Percentiles rank a stretch among this genome's conserved stretches.
These are phyloP conservation scores for Pseudogymnoascus sp. DNA, from an alignment of 2,329 filamentous ascomycete genomes.

Conservation along the genomic window DNA sequence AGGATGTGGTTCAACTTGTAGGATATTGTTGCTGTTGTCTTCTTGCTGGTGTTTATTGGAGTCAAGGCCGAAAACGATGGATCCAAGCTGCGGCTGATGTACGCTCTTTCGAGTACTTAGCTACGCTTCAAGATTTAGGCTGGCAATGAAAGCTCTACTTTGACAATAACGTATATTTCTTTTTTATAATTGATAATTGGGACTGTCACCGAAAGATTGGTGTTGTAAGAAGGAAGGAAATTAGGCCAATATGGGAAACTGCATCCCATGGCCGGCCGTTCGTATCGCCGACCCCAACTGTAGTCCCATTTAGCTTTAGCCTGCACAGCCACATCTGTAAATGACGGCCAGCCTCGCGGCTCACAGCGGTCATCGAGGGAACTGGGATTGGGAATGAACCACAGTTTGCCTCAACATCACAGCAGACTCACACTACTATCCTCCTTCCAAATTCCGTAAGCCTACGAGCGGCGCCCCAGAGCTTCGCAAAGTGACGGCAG, in stretches of 20 bases:
- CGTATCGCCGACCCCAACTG: neutral
- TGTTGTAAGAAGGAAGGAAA: no score
- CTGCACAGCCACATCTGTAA: slow-evolving; percentile 5
- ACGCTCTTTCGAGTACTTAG: neutral
- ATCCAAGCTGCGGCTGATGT: neutral
- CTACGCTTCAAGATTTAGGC: neutral
- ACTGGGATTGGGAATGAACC: neutral
- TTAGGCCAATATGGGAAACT: neutral
- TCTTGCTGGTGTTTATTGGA: neutral
- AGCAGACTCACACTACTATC: neutral
- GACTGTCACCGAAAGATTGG: neutral
- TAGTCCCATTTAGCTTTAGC: neutral
- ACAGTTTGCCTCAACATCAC: slow-evolving; percentile 1
- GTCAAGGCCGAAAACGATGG: neutral
- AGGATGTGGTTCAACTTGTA: neutral
- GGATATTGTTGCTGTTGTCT: neutral
- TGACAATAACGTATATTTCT: neutral
- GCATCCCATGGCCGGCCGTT: neutral
- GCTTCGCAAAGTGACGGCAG: neutral
- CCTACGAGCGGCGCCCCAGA: neutral
- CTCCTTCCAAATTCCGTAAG: neutral
- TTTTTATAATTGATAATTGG: neutral
- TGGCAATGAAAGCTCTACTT: neutral
- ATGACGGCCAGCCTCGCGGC: slow-evolving; percentile 5
- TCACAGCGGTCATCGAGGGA: neutral